Evolutionary conservation across 305 asterid genomes (phyloP), one percentile per base, ranked within the genome.

Genomic region (Fraxinus floribunda): DNA sequence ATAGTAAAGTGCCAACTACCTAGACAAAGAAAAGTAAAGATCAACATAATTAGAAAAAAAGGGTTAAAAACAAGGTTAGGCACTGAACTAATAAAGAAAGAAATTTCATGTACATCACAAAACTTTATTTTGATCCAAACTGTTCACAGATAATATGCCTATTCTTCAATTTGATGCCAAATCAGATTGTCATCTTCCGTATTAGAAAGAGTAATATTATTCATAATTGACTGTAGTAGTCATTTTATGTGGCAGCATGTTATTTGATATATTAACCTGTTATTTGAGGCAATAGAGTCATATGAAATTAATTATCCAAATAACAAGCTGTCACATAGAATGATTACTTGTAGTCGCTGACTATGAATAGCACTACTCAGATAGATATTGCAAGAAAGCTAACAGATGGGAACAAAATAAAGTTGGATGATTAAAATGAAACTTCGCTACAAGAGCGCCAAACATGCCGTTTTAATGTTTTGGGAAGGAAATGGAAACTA

Each of bases 1-100:
- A 94, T 81, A 95, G 83, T 73, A 95, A 84, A 60, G 98, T 94
- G 75, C 99, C 98, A 49, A 88, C 90, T 18, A 95, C 91, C 99
- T 95, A 89, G 80, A 83, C 8, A 80, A 68, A 24, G 38, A 26
- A 68, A 68, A 13, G 35, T 13, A 68, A 68, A 4, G 30, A 60
- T 60, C 11, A n/a, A 60, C 9, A 20, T 60, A 7, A 60, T 60
- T 29, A 60, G 11, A 36, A 6, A 36, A 57, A 20, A 7, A 60
- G 0, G 30, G 29, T 11, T 18, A 5, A 57, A 18, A 20, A 57
- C 7, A 16, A 2, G 62, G 66, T n/a, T 15, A 55, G 20, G 66
- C 66, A 55, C n/a, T 1, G n/a, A 44, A n/a, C 64, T 55, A 15
- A 6, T n/a, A n/a, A 55, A 55, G 66, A 55, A 55, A 46, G n/a